Evolutionary conservation across 441 rosid species (phyloP), one percentile per base, ranked within the genome.

Genomic region (Monsonia emarginata): DNA sequence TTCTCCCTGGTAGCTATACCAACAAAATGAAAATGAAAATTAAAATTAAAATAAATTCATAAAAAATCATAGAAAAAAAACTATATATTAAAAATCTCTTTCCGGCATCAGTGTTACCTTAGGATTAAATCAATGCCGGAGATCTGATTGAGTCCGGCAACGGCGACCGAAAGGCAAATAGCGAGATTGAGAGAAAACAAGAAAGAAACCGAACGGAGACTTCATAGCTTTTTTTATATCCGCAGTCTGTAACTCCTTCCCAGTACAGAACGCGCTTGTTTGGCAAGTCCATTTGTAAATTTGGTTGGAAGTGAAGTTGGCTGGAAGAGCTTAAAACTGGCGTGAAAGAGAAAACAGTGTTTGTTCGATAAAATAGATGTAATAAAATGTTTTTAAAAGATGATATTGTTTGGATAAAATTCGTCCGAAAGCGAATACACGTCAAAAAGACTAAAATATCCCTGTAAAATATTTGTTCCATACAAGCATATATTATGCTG

Each of bases 41-140:
- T n/a, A n/a, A n/a, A n/a, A n/a, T n/a, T 6, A 60, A 61, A 25
- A 22, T 1, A 10, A 6, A 56, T 0, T n/a, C n/a, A 66, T 44
- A 10, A 25, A 31, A 1, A 11, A 9, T 38, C 7, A 63, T 8
- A 13, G 27, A 19, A 34, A 72, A n/a, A 28, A 4, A 44, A 40
- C 25, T 63, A 5, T n/a, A n/a, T n/a, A n/a, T n/a, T n/a, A n/a
- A n/a, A 24, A 14, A 9, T 18, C 40, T 28, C 36, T 63, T 19
- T 9, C 44, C 27, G 38, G 30, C 18, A 56, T 18, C 50, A 66
- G 56, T 61, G 34, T 77, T 70, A 85, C 88, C 88, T 32, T 72
- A 61, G 60, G 75, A 78, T 57, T 26, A 72, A 76, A 83, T 84
- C 85, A 84, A 81, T 80, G 87, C 78, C 27, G 82, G 79, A 84